Conservation (phyloP, 257 asterid genomes). For the Agastache rugosa region DNA sequence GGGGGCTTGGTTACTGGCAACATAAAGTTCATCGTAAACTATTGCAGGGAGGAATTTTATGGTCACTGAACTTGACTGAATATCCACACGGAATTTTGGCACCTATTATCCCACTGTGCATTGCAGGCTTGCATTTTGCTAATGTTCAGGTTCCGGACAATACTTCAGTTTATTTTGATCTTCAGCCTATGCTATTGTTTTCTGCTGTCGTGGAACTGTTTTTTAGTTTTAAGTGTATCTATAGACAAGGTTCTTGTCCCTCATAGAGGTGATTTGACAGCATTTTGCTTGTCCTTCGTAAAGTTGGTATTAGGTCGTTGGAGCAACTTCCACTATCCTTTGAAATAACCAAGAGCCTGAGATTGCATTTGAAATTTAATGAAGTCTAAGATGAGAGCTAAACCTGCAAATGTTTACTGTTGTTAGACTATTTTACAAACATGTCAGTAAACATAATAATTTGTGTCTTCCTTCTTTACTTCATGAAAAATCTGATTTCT, state of each 20-base stretch:
- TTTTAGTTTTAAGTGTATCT: not conserved
- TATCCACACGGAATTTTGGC: constrained; percentile 77
- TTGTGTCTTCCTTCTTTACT: too few relatives aligned
- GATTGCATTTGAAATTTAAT: too few relatives aligned
- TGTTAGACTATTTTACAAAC: too few relatives aligned
- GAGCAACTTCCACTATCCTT: too few relatives aligned
- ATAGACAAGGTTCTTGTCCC: constrained; percentile 8
- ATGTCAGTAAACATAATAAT: too few relatives aligned
- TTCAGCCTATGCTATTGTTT: constrained; percentile 4
- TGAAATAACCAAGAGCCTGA: too few relatives aligned
- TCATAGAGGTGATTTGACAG: constrained; percentile 7
- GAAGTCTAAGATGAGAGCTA: too few relatives aligned
- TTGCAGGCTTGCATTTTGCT: constrained; percentile 76
- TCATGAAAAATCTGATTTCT: too few relatives aligned
- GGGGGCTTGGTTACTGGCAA: constrained; percentile 18
- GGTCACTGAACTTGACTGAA: constrained; percentile 93
- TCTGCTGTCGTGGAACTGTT: constrained; percentile 18
- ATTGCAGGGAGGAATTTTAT: constrained; percentile 82
- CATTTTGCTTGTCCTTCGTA: not conserved
- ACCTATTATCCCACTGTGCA: constrained; percentile 72
- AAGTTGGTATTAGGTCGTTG: too few relatives aligned
- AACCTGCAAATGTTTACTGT: too few relatives aligned
- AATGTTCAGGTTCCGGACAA: constrained; percentile 68
- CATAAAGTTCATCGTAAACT: constrained; percentile 26
- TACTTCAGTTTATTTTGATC: constrained; percentile 18